Evolutionary conservation across 2,329 filamentous ascomycete genomes (phyloP).

Genomic region (Orbilia brochopaga): DNA sequence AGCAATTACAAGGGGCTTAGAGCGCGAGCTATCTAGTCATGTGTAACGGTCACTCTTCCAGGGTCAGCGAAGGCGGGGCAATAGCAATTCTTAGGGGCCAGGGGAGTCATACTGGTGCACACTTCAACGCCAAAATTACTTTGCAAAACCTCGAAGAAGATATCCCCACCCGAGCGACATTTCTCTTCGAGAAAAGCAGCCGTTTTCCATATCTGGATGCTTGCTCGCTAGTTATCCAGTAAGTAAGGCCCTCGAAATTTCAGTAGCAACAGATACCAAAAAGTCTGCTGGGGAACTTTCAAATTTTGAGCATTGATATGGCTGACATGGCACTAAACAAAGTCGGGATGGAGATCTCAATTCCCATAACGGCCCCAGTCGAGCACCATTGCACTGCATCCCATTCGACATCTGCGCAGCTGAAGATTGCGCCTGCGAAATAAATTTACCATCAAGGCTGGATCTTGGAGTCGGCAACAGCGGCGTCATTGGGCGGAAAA

Average conservation of each 20-base stretch:
- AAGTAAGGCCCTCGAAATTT: background rate
- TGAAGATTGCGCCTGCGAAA: slow-evolving; percentile 10
- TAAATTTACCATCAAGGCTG: slow-evolving; percentile 20
- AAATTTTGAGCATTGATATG: too few species aligned
- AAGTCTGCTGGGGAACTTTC: too few species aligned
- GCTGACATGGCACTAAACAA: slow-evolving; percentile 10
- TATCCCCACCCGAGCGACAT: slow-evolving; percentile 28
- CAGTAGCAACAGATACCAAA: too few species aligned
- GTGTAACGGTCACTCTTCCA: slow-evolving; percentile 40
- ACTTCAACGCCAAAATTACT: slow-evolving; percentile 47
- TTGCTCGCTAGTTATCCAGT: slow-evolving; percentile 43
- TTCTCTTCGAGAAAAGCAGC: slow-evolving; percentile 19
- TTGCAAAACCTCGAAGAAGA: slow-evolving; percentile 29
- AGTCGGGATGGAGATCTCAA: slow-evolving; percentile 42
- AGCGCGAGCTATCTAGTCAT: slow-evolving; percentile 5
- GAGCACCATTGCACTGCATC: slow-evolving; percentile 21
- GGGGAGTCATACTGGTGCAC: slow-evolving; percentile 10
- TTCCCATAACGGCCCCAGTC: background rate
- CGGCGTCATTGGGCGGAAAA: slow-evolving; percentile 46
- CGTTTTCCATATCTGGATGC: slow-evolving; percentile 12
- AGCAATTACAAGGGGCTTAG: background rate
- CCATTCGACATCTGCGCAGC: slow-evolving; percentile 21
- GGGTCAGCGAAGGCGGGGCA: slow-evolving; percentile 39
- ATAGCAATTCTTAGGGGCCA: slow-evolving; percentile 31
- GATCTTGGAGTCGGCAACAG: slow-evolving; percentile 40